Percentiles rank a stretch among this genome's conserved stretches.
Evolutionary conservation across 768 basidiomycete genomes (phyloP).

Genomic region (Hemileccinum rubropunctum): DNA sequence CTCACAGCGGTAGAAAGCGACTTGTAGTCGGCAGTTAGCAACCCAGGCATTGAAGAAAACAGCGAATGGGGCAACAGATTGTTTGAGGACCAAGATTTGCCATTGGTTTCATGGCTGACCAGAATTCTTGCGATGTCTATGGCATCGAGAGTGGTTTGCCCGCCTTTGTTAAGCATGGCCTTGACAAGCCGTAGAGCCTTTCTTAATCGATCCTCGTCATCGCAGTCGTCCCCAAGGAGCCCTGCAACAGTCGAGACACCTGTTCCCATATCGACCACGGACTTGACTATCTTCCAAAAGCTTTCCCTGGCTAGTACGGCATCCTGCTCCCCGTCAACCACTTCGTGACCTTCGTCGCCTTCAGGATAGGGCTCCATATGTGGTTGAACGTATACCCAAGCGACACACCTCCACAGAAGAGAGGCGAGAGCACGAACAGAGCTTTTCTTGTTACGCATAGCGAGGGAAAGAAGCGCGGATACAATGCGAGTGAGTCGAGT

Average conservation of each 20-base stretch:
- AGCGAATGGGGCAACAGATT: conserved; percentile 51
- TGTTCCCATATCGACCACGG: conserved; percentile 56
- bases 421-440: conserved; percentile 60
- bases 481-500: conserved; percentile 44
- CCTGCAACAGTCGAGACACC: conserved; percentile 58
- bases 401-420: conserved; percentile 61
- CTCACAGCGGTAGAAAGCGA: conserved; percentile 46
- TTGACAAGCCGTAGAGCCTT: conserved; percentile 50
- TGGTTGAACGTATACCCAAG: conserved; percentile 67
- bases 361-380: conserved; percentile 28
- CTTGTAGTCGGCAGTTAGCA: conserved; percentile 53
- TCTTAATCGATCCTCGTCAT: conserved; percentile 41
- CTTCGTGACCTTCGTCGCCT: conserved; percentile 21
- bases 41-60: conserved; percentile 55
- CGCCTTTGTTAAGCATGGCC: conserved; percentile 55
- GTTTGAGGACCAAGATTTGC: conserved; percentile 43
- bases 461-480: conserved; percentile 49
- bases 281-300: conserved; percentile 48
- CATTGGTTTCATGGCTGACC: conserved; percentile 34
- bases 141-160: conserved; percentile 50
- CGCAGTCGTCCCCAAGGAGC: conserved; percentile 42
- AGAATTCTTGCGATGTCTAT: conserved; percentile 47
- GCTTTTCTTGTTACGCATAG: conserved; percentile 61
- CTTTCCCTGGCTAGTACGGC: conserved; percentile 30
- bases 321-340: conserved; percentile 24